Conservation (phyloP, 345 rosid genomes). For the Mallotus nudiflorus region DNA sequence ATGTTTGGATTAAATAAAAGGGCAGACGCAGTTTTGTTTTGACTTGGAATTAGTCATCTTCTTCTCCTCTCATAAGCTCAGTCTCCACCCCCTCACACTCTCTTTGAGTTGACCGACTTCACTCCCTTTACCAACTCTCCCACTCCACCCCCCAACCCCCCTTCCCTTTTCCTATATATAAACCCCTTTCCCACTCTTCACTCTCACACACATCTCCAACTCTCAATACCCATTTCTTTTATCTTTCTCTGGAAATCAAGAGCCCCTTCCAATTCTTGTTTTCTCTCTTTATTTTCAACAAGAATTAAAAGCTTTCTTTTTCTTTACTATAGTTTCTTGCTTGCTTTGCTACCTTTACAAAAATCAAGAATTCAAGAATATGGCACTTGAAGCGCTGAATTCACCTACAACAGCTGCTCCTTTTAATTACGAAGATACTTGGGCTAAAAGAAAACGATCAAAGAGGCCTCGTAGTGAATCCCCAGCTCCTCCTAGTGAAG, state of each 20-base stretch:
- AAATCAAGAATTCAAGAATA: conserved; percentile 15
- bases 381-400: conserved; percentile 73
- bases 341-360: too few species aligned
- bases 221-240: not conserved
- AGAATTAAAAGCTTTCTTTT: not conserved
- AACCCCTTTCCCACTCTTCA: not conserved
- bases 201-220: not conserved
- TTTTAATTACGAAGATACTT: conserved; percentile 47
- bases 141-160: too few species aligned
- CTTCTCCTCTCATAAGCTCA: not conserved
- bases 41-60: conserved; percentile 39
- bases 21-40: conserved; percentile 33
- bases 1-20: not conserved
- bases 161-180: conserved; percentile 7
- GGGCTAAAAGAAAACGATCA: conserved; percentile 85
- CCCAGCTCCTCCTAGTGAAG: conserved; percentile 52
- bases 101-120: conserved; percentile 64
- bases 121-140: conserved; percentile 35
- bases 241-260: not conserved
- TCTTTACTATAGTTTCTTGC: too few species aligned
- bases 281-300: not conserved
- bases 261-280: too few species aligned
- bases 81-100: conserved; percentile 15
- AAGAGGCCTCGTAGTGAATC: conserved; percentile 62
- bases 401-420: conserved; percentile 46